phyloP scores from a whole-genome alignment of 257 asterid species.

The Phtheirospermum japonicum region DNA sequence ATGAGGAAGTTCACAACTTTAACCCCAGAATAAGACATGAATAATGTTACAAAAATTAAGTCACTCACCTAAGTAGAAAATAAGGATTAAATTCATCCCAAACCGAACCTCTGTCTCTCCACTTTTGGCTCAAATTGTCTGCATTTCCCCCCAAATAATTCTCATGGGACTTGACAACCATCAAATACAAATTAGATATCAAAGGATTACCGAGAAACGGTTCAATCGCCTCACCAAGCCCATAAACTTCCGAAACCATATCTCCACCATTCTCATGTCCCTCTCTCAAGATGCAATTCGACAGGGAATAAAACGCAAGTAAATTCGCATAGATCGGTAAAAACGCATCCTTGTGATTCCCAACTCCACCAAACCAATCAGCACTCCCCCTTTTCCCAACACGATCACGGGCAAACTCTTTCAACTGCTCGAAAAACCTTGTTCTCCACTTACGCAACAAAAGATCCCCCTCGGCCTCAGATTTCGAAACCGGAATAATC shows the following conservation, averaged over 20 bases:
- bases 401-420: conserved; percentile 42
- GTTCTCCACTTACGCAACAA: conserved; percentile 63
- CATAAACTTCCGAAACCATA: conserved; percentile 51
- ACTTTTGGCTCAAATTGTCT: conserved; percentile 29
- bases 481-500: conserved; percentile 40
- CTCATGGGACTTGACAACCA: conserved; percentile 55
- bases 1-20: neutral
- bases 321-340: conserved; percentile 73
- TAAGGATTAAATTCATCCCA: conserved; percentile 78
- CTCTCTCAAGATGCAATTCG: conserved; percentile 48
- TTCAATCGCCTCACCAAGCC: conserved; percentile 48
- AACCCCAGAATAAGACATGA: neutral
- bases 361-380: conserved; percentile 88
- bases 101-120: conserved; percentile 31
- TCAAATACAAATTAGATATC: conserved; percentile 48
- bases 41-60: conserved; percentile 23
- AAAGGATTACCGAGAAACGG: conserved; percentile 73
- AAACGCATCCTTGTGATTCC: conserved; percentile 89
- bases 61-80: conserved; percentile 59
- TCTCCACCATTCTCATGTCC: conserved; percentile 33
- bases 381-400: conserved; percentile 36
- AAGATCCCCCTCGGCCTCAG: conserved; percentile 27
- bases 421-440: conserved; percentile 53
- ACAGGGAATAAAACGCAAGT: conserved; percentile 61
- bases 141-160: conserved; percentile 36